Evolutionary conservation across 495 filamentous ascomycete genomes (phyloP).

Genomic region (Lophiotrema nucula): DNA sequence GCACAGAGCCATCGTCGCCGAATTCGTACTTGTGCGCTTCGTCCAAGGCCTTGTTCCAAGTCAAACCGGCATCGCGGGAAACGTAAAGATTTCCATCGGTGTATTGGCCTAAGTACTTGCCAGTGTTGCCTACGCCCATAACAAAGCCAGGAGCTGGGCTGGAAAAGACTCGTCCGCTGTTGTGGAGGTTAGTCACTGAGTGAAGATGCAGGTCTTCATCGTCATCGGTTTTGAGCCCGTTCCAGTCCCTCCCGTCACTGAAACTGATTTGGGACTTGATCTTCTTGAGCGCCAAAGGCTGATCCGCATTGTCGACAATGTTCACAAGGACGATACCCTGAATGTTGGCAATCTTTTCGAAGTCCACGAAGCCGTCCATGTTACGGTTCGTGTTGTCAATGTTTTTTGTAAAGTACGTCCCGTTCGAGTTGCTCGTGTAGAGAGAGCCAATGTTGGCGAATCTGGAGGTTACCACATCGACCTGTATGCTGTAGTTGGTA

Average conservation of each 20-base stretch:
- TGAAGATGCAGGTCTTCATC: conserved; percentile 74
- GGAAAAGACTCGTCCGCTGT: conserved; percentile 84
- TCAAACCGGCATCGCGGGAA: conserved; percentile 86
- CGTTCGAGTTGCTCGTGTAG: conserved; percentile 93
- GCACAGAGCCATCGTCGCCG: conserved; percentile 83
- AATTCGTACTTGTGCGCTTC: conserved; percentile 95
- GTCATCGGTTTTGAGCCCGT: conserved; percentile 58
- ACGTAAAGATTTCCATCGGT: conserved; percentile 74
- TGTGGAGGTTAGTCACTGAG: conserved; percentile 77
- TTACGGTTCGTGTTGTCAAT: conserved; percentile 88
- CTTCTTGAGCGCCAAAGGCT: conserved; percentile 60
- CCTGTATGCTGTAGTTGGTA: conserved; percentile 94
- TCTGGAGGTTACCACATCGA: conserved; percentile 78
- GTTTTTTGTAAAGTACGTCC: conserved; percentile 89
- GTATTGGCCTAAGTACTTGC: conserved; percentile 64
- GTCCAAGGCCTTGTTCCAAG: conserved; percentile 70
- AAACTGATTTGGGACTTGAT: conserved; percentile 81
- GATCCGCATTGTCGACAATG: conserved; percentile 79
- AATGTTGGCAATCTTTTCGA: conserved; percentile 84
- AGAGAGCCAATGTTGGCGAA: conserved; percentile 72
- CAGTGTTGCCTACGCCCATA: conserved; percentile 90
- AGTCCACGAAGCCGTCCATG: conserved; percentile 71
- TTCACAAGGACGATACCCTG: conserved; percentile 92
- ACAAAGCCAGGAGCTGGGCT: conserved; percentile 88
- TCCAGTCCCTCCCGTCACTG: conserved; percentile 83